Base-by-base conservation (phyloP, 139 green algal genomes). In the Pleodorina starrii region DNA sequence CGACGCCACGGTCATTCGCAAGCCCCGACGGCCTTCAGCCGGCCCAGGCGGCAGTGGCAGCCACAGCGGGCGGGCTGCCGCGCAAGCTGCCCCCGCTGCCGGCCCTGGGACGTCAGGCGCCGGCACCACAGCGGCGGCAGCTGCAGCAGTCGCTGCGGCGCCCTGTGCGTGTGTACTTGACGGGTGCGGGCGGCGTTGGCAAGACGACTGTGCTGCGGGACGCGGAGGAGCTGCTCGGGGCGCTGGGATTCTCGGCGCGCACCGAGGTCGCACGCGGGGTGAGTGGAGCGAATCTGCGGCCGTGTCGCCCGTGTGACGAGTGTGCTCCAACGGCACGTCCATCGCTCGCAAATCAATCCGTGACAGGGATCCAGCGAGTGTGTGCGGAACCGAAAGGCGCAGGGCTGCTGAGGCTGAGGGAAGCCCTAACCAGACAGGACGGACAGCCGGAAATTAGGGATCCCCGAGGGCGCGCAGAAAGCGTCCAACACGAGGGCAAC, bases 201-300 rank as follows among this genome's bases (percentile, higher is more conserved):
- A 85, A 85, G 77, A 85, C 77, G 23, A 85, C 77, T 7, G 1
- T 85, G 50, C 77, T 85, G 48, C 32, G 16, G 2, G 77, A 54
- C 11, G 77, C 48, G 17, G 77, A 19, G 17, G 48, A 32, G 19
- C 21, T 11, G 51, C 36, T 50, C 4, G 32, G 6, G 46, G 36
- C 1, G 77, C 48, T 42, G 74, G 74, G 74, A 1, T 82, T 17
- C 44, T 44, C 27, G 23, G 29, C 29, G 7, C 43, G 74, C 2
- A 82, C 27, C 27, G 74, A 82, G 74, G 74, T 66, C 25, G 74
- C 74, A 9, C 44, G 74, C 3, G 35, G 43, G 74, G 74, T 66
- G 74, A 59, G 72, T 27, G 21, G 9, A 66, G 25, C 6, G 29
- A n/a, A n/a, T n/a, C n/a, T n/a, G n/a, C n/a, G n/a, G n/a, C n/a